Evolutionary conservation across 23 red algal species (phyloP).

Genomic region (Pyropia haitanensis): DNA sequence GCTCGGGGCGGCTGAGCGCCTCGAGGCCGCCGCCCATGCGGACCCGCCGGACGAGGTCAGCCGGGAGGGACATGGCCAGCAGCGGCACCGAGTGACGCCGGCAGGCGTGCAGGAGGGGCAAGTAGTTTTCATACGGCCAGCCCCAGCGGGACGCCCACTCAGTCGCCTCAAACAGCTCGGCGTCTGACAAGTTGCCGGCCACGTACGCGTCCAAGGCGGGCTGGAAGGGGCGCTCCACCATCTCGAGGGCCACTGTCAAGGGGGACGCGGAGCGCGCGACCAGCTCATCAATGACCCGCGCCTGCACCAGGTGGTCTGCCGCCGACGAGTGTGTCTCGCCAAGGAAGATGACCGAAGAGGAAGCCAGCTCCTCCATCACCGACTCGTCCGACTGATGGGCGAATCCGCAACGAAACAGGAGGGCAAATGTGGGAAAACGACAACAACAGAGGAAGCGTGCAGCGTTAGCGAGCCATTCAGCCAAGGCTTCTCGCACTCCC

Average conservation of each 20-base stretch:
- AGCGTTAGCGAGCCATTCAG: too few relatives aligned
- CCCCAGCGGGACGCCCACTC: slow-evolving; percentile 62
- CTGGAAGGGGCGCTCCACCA: slow-evolving; percentile 49
- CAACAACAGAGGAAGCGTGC: too few relatives aligned
- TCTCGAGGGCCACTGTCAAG: slow-evolving; percentile 34
- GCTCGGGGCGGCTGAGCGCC: slow-evolving; percentile 1
- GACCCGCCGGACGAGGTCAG: slow-evolving; percentile 9
- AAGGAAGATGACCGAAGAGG: slow-evolving; percentile 11
- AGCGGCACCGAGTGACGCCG: slow-evolving; percentile 13
- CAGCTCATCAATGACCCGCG: slow-evolving; percentile 31
- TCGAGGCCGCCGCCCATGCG: slow-evolving; percentile 4
- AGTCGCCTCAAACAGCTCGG: slow-evolving; percentile 46
- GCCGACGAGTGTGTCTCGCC: slow-evolving; percentile 45
- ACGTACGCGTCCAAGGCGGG: slow-evolving; percentile 38
- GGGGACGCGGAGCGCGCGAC: neutral
- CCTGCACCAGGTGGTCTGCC: slow-evolving; percentile 31
- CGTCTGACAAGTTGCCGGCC: slow-evolving; percentile 28
- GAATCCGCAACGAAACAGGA: too few relatives aligned
- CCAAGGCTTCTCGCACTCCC: too few relatives aligned
- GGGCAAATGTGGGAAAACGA: too few relatives aligned
- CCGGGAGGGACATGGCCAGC: slow-evolving; percentile 38
- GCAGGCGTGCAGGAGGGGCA: slow-evolving; percentile 49
- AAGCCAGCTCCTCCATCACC: too few relatives aligned
- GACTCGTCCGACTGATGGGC: too few relatives aligned
- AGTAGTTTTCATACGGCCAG: slow-evolving; percentile 69